Evolutionary conservation across 345 rosid genomes (phyloP).

Genomic region (Raphanus raphanistrum): DNA sequence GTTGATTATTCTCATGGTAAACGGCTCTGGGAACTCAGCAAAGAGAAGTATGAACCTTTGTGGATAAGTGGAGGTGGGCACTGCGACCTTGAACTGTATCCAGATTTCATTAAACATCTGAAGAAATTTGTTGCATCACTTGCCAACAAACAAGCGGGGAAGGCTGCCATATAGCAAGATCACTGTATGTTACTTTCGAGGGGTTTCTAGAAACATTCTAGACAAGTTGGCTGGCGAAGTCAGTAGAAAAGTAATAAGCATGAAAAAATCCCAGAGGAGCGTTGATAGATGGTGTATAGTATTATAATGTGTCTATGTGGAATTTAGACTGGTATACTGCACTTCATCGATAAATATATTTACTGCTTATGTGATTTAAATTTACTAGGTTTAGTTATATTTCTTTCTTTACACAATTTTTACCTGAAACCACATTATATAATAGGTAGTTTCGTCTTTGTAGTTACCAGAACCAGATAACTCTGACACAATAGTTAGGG

Average conservation of each 20-base stretch:
- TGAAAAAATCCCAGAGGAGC: slow-evolving; percentile 36
- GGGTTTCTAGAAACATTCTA: slow-evolving; percentile 44
- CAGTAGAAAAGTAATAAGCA: slow-evolving; percentile 49
- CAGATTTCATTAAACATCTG: slow-evolving; percentile 76
- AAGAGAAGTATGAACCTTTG: slow-evolving; percentile 75
- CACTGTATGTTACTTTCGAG: slow-evolving; percentile 51
- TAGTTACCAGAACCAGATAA: not conserved
- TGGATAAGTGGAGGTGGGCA: slow-evolving; percentile 93
- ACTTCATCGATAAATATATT: not conserved
- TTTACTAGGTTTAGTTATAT: not conserved
- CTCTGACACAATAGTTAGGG: not conserved
- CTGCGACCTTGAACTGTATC: slow-evolving; percentile 87
- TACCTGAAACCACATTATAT: not conserved
- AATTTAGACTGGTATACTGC: not conserved
- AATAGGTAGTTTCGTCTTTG: not conserved
- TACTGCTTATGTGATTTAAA: not conserved
- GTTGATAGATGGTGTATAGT: slow-evolving; percentile 64
- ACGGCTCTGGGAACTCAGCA: slow-evolving; percentile 83
- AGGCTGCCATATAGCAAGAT: slow-evolving; percentile 34
- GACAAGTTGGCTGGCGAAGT: slow-evolving; percentile 46
- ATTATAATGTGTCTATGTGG: slow-evolving; percentile 21
- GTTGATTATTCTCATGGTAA: slow-evolving; percentile 88
- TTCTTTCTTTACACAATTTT: not conserved
- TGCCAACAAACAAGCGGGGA: slow-evolving; percentile 40
- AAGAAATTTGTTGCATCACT: slow-evolving; percentile 67